Base-by-base conservation (phyloP, 768 basidiomycete species). In the Auricularia auricula-judae region DNA sequence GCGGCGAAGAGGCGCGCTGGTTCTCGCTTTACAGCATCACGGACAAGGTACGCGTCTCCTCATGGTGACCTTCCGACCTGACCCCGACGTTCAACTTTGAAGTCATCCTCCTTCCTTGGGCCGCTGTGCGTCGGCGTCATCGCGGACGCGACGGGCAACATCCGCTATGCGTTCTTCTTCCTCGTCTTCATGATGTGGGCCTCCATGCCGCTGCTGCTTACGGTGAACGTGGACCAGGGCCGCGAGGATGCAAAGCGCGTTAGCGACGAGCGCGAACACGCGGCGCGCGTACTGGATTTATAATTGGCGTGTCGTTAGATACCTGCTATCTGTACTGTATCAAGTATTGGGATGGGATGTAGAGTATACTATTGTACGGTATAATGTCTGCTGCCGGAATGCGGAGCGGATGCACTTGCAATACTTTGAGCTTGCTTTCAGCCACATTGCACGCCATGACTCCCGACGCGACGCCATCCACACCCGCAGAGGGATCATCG, bases 21-120 rank as follows among this genome's bases (percentile, higher is more conserved):
- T 92, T 75, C 65, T 81, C 70, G 2, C 75, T 98, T 39, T 97
- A 89, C 74, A 88, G 89, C 16, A 93, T 98, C 68, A 96, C 93
- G 0, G 91, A 93, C 76, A 92, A 93, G 79, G 89, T 86, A 69
- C 3, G 76, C 70, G 16, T 16, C 4, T 54, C 36, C 29, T 29
- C 29, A 29, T 29, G 29, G 29, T 0, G 29, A 29, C 3, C 29
- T 29, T 29, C 29, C 29, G 29, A 29, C 29, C 29, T 61, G 29
- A 67, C 66, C 44, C 68, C 71, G 67, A 79, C 18, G 16, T 21
- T 33, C 58, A 54, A 8, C 36, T 29, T 29, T 14, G 23, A 72
- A 97, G 88, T 93, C 93, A 5, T 88, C 87, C 66, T 93, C 91
- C 5, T 98, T 98, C 76, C 75, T 98, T 3, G 96, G 96, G 0